Conservation (phyloP, 768 basidiomycete species). For the Heimioporus sp. region DNA sequence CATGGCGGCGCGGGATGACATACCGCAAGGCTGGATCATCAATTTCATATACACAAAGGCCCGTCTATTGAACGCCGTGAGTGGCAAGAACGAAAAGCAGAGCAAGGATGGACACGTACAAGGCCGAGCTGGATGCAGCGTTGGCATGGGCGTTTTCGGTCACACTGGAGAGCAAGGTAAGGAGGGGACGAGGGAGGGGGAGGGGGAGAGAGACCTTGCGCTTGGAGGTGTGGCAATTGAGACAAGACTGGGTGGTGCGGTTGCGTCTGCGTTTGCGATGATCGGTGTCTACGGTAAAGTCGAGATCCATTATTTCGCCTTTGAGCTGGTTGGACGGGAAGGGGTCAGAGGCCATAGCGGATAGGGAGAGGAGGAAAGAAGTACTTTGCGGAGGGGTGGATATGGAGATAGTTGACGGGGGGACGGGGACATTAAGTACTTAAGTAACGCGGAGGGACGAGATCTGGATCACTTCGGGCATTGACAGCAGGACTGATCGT, state of each 20-base stretch:
- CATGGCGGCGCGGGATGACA: neutral
- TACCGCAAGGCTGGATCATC: conserved; percentile 84
- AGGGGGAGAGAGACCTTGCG: conserved; percentile 60
- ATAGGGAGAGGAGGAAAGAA: conserved; percentile 32
- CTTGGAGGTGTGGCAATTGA: conserved; percentile 93
- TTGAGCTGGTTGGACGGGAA: conserved; percentile 62
- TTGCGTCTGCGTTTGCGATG: conserved; percentile 86
- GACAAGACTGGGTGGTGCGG: conserved; percentile 83
- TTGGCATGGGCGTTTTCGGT: conserved; percentile 88
- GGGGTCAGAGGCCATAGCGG: conserved; percentile 53
- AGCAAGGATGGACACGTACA: conserved; percentile 39
- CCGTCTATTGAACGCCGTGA: conserved; percentile 54
- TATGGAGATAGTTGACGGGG: conserved; percentile 42
- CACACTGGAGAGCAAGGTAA: conserved; percentile 49
- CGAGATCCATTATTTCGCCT: conserved; percentile 76
- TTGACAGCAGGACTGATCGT: conserved; percentile 31
- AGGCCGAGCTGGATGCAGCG: conserved; percentile 87
- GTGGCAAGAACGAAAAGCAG: conserved; percentile 1
- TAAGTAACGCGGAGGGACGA: conserved; percentile 27
- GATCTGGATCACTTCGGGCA: conserved; percentile 48
- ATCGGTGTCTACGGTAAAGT: conserved; percentile 69
- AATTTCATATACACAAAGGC: conserved; percentile 93
- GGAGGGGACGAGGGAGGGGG: neutral
- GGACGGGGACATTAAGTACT: conserved; percentile 63
- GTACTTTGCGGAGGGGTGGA: conserved; percentile 45